Percentiles rank a stretch among this genome's conserved stretches.
phyloP scores from a whole-genome alignment of 73 alveolate genomes.

The Tetrahymena thermophila region DNA sequence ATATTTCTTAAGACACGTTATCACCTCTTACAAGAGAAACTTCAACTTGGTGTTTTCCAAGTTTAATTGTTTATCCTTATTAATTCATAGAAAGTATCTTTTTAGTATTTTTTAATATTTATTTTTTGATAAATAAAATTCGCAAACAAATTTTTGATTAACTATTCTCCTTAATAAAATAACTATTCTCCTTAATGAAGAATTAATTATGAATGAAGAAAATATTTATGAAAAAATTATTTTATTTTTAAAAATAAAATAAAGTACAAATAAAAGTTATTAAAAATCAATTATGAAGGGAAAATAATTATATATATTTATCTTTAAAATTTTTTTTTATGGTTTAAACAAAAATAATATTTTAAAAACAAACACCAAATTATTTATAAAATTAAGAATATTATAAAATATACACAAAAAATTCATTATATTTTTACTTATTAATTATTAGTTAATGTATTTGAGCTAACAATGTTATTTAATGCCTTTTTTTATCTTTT shows the following conservation, averaged over 20 bases:
- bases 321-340: too few species aligned
- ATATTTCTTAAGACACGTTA: neutral
- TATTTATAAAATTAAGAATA: too few species aligned
- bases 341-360: too few species aligned
- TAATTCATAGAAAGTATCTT: neutral
- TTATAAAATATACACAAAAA: too few species aligned
- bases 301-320: neutral
- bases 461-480: neutral
- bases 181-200: too few species aligned
- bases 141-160: neutral
- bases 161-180: too few species aligned
- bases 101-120: neutral
- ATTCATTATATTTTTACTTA: neutral
- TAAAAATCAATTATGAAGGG: neutral
- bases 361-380: too few species aligned
- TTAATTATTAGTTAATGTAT: neutral
- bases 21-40: conserved; percentile 9
- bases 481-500: neutral
- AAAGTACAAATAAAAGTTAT: too few species aligned
- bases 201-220: neutral
- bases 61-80: neutral
- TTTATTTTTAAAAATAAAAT: too few species aligned
- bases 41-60: neutral
- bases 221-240: neutral
- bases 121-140: too few species aligned